These are phyloP conservation scores for Forsythia viridissima DNA, from an alignment of 257 asterid genomes.

Conservation along the genomic window DNA sequence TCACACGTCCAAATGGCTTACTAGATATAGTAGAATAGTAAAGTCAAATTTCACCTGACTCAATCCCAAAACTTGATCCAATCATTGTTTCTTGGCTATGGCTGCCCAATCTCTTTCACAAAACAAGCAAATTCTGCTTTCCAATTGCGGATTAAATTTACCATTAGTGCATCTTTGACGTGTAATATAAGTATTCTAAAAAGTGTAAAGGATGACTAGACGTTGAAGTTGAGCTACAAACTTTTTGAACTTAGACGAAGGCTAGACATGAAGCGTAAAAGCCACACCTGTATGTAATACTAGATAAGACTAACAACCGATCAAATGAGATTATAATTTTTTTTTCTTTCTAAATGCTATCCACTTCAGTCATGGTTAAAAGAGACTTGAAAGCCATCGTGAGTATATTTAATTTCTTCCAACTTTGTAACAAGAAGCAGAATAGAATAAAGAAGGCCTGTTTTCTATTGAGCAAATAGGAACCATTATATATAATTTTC, in stretches of 20 bases:
- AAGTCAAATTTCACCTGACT: conserved; percentile 19
- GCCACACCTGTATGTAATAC: too few species aligned
- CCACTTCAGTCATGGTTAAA: too few species aligned
- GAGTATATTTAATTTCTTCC: too few species aligned
- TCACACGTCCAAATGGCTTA: background rate
- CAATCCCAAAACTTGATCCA: background rate
- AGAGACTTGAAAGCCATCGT: too few species aligned
- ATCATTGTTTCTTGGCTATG: background rate
- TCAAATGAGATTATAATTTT: too few species aligned
- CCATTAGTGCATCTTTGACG: background rate
- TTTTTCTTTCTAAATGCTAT: too few species aligned
- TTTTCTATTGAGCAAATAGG: background rate
- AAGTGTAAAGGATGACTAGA: too few species aligned
- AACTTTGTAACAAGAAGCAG: background rate
- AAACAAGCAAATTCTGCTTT: background rate
- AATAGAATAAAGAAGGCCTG: background rate
- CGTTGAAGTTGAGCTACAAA: too few species aligned
- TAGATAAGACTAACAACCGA: too few species aligned
- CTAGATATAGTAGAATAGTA: background rate
- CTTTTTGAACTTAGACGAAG: too few species aligned
- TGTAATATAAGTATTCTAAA: too few species aligned
- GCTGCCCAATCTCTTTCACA: background rate
- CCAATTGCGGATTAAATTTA: background rate
- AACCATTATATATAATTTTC: background rate
- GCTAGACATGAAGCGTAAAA: too few species aligned